Base-by-base conservation (phyloP, 2,329 filamentous ascomycete species). In the Coniochaeta sp. region DNA sequence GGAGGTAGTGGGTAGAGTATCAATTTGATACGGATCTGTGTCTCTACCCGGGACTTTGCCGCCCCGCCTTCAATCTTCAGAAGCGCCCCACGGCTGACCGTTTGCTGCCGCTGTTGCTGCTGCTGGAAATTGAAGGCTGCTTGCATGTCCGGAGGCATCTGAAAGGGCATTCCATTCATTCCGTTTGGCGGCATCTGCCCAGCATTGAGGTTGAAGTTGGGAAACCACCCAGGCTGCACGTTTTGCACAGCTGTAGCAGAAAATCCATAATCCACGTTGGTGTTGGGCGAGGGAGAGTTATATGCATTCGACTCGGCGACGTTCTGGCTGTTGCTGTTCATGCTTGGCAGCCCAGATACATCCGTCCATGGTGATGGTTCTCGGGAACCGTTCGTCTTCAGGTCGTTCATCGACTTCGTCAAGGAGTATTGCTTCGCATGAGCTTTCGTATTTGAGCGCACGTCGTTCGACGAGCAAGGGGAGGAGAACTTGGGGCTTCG, bases 41-140 rank as follows among this genome's bases (percentile, higher is more conserved):
- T 97, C 72, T 99, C 94, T 16, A 97, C 94, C 20, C 94, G 85
- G 14, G 91, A 96, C 69, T 96, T 97, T 52, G 82, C 65, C 5
- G 86, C 86, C 3, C 82, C 87, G 5, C 83, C 82, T 56, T 85
- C 77, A 40, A 89, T 81, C 12, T 77, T 79, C 33, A 89, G 66
- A 49, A 70, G 69, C 18, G 18, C 8, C 4, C 38, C 38, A 26
- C 18, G 38, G 12, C 18, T 26, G 38, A 22, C 27, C 12, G 27
- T 30, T 9, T 22, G 38, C 38, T 42, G 38, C 10, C 26, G 18
- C 31, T 33, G 31, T n/a, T 33, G 31, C 13, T 33, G 31, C 38
- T 22, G 38, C 10, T 24, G 38, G 38, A 42, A 42, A 13, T 42
- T 42, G 20, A 42, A 42, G n/a, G 20, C 42, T 6, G 42, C 18